Base-by-base conservation (phyloP, 140 eudicot species). In the Flaveria floridana region DNA sequence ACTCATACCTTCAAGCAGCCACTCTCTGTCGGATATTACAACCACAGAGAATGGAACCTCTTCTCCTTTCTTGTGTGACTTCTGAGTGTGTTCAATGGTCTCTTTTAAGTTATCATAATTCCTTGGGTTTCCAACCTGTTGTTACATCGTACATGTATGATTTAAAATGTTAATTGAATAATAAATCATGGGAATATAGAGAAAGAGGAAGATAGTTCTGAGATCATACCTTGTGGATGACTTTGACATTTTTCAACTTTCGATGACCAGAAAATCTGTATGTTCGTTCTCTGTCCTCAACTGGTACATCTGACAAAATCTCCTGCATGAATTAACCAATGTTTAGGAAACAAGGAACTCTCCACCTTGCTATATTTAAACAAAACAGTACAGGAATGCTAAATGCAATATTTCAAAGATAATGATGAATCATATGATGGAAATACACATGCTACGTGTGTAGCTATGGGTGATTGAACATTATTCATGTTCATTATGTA, bases 71-170 rank as follows among this genome's bases (percentile, higher is more conserved):
- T 81, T 94, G 46, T 58, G 70, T 21, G 89, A 82, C 69, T 78
- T 89, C 48, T 84, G 95, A 65, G 87, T 80, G 58, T 85, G 85
- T 50, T 55, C 70, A 68, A 92, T 84, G 37, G 98, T 84, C 6
- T 87, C 96, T 85, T 81, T 82, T 74, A 92, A 67, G 23, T 82
- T 75, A 70, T 86, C 89, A 75, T 90, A 80, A 67, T 89, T 88
- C 91, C 88, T 81, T 5, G 95, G 95, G 82, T 89, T 90, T 42
- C 99, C 99, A 65, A 91, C 77, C 99, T 94, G 80, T 75, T 67
- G 62, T 37, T 26, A 34, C 70, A 65, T 70, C 7, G 71, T 65
- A 68, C 15, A 61, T 21, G 46, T 72, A 56, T 39, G 23, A 72
- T 56, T 41, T 55, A 18, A 7, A 18, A 34, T 2, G 21, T 67